Percentiles rank a stretch among this genome's conserved stretches.
These are phyloP conservation scores for Eucalyptus tenuipes DNA, from an alignment of 345 rosid genomes.

Conservation along the genomic window DNA sequence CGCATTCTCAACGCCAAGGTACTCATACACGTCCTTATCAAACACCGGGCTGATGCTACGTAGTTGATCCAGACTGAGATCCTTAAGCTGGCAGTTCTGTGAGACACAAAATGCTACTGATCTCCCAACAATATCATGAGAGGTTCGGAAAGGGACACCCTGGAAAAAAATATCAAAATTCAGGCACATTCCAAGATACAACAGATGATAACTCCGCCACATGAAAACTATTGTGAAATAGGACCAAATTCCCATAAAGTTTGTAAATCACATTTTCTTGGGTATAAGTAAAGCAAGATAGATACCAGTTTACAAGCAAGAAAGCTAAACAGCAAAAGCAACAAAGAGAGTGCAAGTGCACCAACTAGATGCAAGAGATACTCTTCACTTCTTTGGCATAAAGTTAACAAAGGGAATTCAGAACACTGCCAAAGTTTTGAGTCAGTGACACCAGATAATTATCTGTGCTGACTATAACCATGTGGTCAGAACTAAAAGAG, in stretches of 20 bases:
- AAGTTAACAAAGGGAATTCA: not conserved
- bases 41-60: slow-evolving; percentile 48
- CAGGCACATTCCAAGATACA: not conserved
- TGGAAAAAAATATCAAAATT: slow-evolving; percentile 11
- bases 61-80: slow-evolving; percentile 62
- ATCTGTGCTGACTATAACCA: not conserved
- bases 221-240: not conserved
- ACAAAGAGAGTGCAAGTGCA: not conserved
- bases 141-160: slow-evolving; percentile 89
- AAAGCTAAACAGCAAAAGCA: not conserved
- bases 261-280: not conserved
- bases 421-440: not conserved
- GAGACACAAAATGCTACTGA: slow-evolving; percentile 73
- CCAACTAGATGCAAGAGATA: not conserved
- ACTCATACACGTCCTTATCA: slow-evolving; percentile 64
- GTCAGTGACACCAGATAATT: not conserved
- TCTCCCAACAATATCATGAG: slow-evolving; percentile 89
- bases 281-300: not conserved
- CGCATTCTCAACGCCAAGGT: slow-evolving; percentile 79
- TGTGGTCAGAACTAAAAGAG: not conserved
- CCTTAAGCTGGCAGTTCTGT: slow-evolving; percentile 63
- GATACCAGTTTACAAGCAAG: not conserved
- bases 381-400: not conserved
- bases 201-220: not conserved
- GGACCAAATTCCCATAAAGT: not conserved